A percentile compares a stretch with the other conserved stretches of the same genome.
Conservation (phyloP, 192 early-diverging fungal species). For the Helicostylum pulchrum region DNA sequence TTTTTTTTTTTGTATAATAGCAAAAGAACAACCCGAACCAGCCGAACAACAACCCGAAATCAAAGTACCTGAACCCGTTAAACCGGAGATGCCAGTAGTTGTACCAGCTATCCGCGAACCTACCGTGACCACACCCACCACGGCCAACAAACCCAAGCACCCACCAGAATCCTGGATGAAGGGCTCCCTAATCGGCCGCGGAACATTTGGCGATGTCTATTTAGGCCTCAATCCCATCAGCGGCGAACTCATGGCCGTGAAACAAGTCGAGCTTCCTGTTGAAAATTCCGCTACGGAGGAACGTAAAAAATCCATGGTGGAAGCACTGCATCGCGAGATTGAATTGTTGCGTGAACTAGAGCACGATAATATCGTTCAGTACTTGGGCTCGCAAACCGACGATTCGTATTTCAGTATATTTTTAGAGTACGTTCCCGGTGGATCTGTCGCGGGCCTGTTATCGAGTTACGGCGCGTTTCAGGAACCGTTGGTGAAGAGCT, state of each 20-base stretch:
- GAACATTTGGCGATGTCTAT: conserved; percentile 96
- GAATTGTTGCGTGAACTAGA: conserved; percentile 84
- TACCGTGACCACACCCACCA: conserved; percentile 1
- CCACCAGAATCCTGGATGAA: conserved; percentile 67
- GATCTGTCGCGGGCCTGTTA: conserved; percentile 85
- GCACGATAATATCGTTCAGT: conserved; percentile 95
- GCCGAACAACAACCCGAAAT: too few species aligned
- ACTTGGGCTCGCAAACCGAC: conserved; percentile 83
- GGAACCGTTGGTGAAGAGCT: conserved; percentile 75
- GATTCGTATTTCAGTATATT: conserved; percentile 85
- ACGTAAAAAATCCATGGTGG: conserved; percentile 76
- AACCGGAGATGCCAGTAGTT: background rate
- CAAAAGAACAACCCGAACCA: background rate
- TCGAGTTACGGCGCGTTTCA: conserved; percentile 86
- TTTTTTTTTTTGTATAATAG: background rate
- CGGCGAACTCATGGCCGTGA: conserved; percentile 95
- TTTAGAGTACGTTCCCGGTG: conserved; percentile 97
- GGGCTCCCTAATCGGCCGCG: conserved; percentile 88
- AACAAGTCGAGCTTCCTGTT: conserved; percentile 85
- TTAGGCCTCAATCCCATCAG: conserved; percentile 84
- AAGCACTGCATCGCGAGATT: conserved; percentile 89
- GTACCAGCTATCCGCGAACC: background rate
- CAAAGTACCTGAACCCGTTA: too few species aligned
- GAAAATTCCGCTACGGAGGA: conserved; percentile 65
- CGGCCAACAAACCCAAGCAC: too few species aligned